Evolutionary conservation across 164 flowering plant genomes (phyloP).

Genomic region (Aristolochia fimbriata): DNA sequence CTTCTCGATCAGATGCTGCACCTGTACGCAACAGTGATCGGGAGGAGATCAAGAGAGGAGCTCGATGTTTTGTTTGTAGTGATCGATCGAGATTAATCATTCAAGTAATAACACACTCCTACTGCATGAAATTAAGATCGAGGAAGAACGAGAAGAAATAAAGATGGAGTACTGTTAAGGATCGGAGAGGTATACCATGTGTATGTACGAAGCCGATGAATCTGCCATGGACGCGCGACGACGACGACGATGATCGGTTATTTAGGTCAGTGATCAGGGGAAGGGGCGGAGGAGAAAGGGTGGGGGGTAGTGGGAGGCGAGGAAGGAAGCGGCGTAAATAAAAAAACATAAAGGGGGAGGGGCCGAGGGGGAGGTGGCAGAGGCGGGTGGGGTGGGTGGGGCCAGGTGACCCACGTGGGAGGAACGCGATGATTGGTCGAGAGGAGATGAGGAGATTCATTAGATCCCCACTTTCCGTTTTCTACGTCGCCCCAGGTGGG

Average conservation of each 20-base stretch:
- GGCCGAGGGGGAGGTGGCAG: background rate
- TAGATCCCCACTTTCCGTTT: conserved; percentile 7
- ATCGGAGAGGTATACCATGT: background rate
- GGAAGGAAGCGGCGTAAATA: background rate
- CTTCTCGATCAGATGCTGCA: conserved; percentile 83
- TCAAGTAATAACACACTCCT: too few relatives aligned
- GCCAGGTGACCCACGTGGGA: conserved; percentile 51
- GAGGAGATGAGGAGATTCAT: conserved; percentile 30
- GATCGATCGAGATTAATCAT: background rate
- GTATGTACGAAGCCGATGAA: conserved; percentile 9
- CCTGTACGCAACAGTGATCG: conserved; percentile 27
- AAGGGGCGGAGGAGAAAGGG: background rate
- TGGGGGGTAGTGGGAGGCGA: background rate
- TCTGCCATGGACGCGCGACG: background rate
- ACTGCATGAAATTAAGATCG: too few relatives aligned
- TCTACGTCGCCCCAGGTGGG: conserved; percentile 9
- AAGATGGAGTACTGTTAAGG: background rate
- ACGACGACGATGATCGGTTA: background rate
- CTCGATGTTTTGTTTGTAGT: too few relatives aligned
- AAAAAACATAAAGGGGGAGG: too few relatives aligned
- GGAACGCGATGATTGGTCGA: conserved; percentile 40
- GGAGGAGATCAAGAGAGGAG: too few relatives aligned
- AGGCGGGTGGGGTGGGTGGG: conserved; percentile 16
- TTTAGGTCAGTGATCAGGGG: background rate
- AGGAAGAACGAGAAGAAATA: background rate